A percentile compares a stretch with the other conserved stretches of the same genome.
Evolutionary conservation across 352 stramenopile species (phyloP).

Genomic region (Phytophthora vignae): DNA sequence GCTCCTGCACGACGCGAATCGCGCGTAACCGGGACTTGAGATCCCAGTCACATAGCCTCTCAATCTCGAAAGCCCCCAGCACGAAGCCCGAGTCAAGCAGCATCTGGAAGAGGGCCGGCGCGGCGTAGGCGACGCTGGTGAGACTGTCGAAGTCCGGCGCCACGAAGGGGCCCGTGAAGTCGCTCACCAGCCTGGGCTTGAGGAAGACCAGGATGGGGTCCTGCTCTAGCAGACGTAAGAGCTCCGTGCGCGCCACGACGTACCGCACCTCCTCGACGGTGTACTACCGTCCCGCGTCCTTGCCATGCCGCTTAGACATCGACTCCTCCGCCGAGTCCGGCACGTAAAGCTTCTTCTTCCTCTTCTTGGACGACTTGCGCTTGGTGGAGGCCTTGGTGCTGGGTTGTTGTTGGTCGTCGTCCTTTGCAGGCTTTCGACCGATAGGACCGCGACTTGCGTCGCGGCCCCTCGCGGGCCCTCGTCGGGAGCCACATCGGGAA

Average conservation of each 20-base stretch:
- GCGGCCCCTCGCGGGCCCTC: no score
- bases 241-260: neutral
- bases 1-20: neutral
- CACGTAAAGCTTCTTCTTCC: slow-evolving; percentile 16
- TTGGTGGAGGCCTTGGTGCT: neutral
- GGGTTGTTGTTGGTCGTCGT: slow-evolving; percentile 2
- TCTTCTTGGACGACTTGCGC: neutral
- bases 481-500: no score
- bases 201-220: slow-evolving; percentile 5
- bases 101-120: neutral
- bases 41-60: slow-evolving; percentile 18
- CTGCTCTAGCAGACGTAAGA: neutral
- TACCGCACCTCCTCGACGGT: neutral
- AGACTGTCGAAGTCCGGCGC: no score
- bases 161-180: no score
- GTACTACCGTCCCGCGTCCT: neutral
- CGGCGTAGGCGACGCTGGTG: neutral
- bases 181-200: neutral
- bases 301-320: neutral
- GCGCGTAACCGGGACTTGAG: neutral
- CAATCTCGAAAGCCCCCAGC: slow-evolving; percentile 16
- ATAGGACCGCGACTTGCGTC: no score
- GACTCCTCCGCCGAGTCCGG: neutral
- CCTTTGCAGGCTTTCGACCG: slow-evolving; percentile 4
- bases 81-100: slow-evolving; percentile 1